phyloP scores from a whole-genome alignment of 1,139 yeast genomes.

The Lodderomyces margitis region DNA sequence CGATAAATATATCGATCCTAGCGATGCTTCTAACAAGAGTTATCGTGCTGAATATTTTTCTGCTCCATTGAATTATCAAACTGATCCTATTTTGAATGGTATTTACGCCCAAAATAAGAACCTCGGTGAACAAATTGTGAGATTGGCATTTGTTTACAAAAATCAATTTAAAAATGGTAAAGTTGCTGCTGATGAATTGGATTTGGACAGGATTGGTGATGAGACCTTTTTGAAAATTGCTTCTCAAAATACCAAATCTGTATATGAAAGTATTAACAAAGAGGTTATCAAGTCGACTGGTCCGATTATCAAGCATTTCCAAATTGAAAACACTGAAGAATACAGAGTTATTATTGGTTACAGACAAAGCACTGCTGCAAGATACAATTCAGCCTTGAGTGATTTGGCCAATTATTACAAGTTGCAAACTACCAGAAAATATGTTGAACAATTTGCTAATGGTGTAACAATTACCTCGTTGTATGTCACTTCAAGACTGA shows the following conservation, averaged over 20 bases:
- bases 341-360: conserved; percentile 87
- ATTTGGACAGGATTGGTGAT: conserved; percentile 72
- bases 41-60: conserved; percentile 85
- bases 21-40: conserved; percentile 37
- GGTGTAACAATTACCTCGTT: conserved; percentile 85
- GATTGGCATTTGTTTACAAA: conserved; percentile 85
- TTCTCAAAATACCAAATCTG: conserved; percentile 70
- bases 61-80: conserved; percentile 56
- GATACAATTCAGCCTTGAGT: conserved; percentile 84
- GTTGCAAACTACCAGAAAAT: conserved; percentile 80
- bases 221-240: conserved; percentile 76
- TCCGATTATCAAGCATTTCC: conserved; percentile 87
- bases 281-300: conserved; percentile 79
- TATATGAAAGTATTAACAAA: conserved; percentile 71
- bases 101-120: conserved; percentile 34
- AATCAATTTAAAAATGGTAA: conserved; percentile 52
- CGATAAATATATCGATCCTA: conserved; percentile 69
- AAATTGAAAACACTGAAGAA: conserved; percentile 74
- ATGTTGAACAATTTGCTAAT: conserved; percentile 90
- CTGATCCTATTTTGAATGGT: conserved; percentile 47
- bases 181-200: conserved; percentile 40
- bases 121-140: conserved; percentile 52
- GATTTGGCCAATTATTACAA: conserved; percentile 90
- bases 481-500: conserved; percentile 64
- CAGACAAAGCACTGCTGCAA: conserved; percentile 79